Conservation (phyloP, 352 stramenopile species). For the Globisporangium sylvaticum region DNA sequence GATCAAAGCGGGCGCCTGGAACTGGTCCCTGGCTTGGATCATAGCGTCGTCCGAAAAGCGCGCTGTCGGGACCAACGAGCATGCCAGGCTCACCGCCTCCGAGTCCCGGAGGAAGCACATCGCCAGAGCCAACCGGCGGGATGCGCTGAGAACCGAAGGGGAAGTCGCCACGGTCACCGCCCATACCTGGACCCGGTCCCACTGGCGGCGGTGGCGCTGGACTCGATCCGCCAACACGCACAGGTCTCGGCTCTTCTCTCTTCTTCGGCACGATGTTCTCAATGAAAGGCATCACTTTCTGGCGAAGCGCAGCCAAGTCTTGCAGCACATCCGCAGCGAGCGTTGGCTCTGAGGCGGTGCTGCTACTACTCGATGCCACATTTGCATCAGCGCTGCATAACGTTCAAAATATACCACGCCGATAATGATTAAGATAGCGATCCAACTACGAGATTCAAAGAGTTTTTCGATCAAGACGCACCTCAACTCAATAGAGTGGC, state of each 20-base stretch:
- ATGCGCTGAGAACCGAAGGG: slow-evolving; percentile 9
- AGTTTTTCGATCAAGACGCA: slow-evolving; percentile 12
- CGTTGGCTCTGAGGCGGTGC: slow-evolving; percentile 13
- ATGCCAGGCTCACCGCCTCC: slow-evolving; percentile 66
- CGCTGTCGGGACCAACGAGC: slow-evolving; percentile 70
- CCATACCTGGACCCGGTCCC: neutral
- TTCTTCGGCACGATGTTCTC: slow-evolving; percentile 47
- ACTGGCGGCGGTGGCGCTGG: slow-evolving; percentile 4
- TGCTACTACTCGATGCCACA: slow-evolving; percentile 1
- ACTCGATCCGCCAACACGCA: neutral
- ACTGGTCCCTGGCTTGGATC: slow-evolving; percentile 58
- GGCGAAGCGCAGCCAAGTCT: slow-evolving; percentile 44
- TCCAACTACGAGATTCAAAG: neutral
- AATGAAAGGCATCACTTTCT: slow-evolving; percentile 53
- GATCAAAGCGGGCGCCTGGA: slow-evolving; percentile 77
- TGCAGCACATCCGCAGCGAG: slow-evolving; percentile 38
- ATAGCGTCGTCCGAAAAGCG: slow-evolving; percentile 58
- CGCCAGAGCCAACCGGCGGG: slow-evolving; percentile 45
- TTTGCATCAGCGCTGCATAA: slow-evolving; percentile 4
- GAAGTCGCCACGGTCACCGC: slow-evolving; percentile 9
- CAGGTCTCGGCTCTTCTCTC: slow-evolving; percentile 18
- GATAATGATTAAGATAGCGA: neutral
- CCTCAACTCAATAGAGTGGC: slow-evolving; percentile 73
- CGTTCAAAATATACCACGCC: neutral
- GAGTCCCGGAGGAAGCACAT: slow-evolving; percentile 55